phyloP scores from a whole-genome alignment of 2,329 filamentous ascomycete species.

The Talaromyces pinophilus region DNA sequence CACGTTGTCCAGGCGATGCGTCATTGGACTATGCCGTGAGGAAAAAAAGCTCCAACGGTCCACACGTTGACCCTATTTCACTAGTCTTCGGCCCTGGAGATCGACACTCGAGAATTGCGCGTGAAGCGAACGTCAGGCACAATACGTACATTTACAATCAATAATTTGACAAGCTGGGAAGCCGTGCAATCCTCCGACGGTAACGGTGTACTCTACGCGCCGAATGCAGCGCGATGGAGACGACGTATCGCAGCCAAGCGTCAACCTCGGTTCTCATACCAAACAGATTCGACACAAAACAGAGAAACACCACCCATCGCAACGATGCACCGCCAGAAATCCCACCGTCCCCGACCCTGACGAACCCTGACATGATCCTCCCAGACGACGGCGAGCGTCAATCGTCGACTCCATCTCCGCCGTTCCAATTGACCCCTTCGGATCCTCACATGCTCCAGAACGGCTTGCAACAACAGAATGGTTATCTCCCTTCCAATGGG shows the following conservation, averaged over 20 bases:
- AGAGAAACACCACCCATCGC: slow-evolving; percentile 19
- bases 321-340: slow-evolving; percentile 23
- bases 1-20: slow-evolving; percentile 12
- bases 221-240: slow-evolving; percentile 19
- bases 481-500: slow-evolving; percentile 6
- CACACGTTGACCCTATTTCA: slow-evolving; percentile 12
- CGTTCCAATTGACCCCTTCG: slow-evolving; percentile 51
- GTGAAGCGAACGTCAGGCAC: not conserved
- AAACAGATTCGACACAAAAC: slow-evolving; percentile 26
- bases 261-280: slow-evolving; percentile 22
- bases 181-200: slow-evolving; percentile 12
- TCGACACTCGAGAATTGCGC: slow-evolving; percentile 3
- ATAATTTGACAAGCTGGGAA: not conserved
- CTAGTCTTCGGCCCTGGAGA: not conserved
- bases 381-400: slow-evolving; percentile 62
- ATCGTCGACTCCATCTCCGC: slow-evolving; percentile 54
- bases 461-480: slow-evolving; percentile 17
- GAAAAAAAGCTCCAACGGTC: slow-evolving; percentile 8
- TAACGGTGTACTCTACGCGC: slow-evolving; percentile 7
- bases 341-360: slow-evolving; percentile 80
- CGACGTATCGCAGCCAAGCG: slow-evolving; percentile 13
- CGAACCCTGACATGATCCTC: slow-evolving; percentile 92
- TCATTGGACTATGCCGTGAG: slow-evolving; percentile 15
- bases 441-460: slow-evolving; percentile 23
- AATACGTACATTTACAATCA: not conserved